Evolutionary conservation across 495 filamentous ascomycete species (phyloP).

Genomic region (Stereocaulon alpinum): DNA sequence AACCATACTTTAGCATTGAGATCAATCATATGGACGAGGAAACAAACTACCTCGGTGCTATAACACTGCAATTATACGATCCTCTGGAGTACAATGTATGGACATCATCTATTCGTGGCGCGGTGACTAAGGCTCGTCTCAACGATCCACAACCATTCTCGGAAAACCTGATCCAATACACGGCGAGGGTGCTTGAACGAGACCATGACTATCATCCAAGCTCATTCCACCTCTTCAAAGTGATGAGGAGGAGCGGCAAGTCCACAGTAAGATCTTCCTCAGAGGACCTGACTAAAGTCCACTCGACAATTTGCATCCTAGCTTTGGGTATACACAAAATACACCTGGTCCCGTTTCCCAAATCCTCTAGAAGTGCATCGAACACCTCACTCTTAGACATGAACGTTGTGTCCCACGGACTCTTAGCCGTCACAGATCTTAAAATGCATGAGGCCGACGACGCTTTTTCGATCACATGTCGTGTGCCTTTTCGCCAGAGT

Average conservation of each 20-base stretch:
- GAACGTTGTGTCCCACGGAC: conserved; percentile 50
- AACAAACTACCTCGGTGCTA: conserved; percentile 44
- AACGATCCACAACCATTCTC: conserved; percentile 47
- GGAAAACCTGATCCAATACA: conserved; percentile 50
- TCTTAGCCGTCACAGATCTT: conserved; percentile 62
- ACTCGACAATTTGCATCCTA: conserved; percentile 68
- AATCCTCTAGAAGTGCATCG: conserved; percentile 44
- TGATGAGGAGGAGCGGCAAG: conserved; percentile 64
- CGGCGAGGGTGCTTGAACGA: conserved; percentile 54
- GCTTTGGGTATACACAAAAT: conserved; percentile 75
- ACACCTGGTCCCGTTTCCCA: conserved; percentile 67
- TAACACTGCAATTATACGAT: conserved; percentile 61
- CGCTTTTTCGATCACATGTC: conserved; percentile 74
- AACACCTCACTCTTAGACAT: conserved; percentile 42
- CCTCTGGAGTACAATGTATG: conserved; percentile 66
- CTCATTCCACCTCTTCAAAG: conserved; percentile 70
- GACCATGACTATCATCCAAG: conserved; percentile 59
- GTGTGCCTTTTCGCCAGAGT: conserved; percentile 55
- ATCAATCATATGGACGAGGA: conserved; percentile 68
- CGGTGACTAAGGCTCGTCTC: conserved; percentile 45
- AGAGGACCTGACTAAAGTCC: conserved; percentile 68
- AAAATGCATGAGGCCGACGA: conserved; percentile 66
- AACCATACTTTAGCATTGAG: conserved; percentile 71
- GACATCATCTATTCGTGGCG: conserved; percentile 56
- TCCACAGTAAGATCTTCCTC: conserved; percentile 51